Percentiles rank a stretch among this genome's conserved stretches.
These are phyloP conservation scores for Aspergillus sp. DNA, from an alignment of 2,329 filamentous ascomycete species.

Conservation along the genomic window DNA sequence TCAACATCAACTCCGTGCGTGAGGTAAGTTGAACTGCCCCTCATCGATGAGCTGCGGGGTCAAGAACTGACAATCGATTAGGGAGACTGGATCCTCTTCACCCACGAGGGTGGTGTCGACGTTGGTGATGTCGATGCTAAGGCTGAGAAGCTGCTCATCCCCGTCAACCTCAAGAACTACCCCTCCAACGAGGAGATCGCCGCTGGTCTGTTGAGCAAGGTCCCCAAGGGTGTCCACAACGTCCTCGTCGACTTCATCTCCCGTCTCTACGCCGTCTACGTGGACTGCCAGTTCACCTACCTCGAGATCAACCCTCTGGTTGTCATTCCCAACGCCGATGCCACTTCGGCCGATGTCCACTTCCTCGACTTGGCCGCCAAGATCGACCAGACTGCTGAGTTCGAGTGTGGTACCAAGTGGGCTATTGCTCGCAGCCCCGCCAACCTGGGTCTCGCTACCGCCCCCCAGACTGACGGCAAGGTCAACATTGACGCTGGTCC, in stretches of 20 bases:
- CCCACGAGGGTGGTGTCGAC: slow-evolving; percentile 98
- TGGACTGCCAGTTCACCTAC: slow-evolving; percentile 99
- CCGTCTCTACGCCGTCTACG: slow-evolving; percentile 95
- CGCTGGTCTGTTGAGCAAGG: slow-evolving; percentile 77
- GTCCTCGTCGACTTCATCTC: slow-evolving; percentile 99
- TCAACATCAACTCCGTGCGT: slow-evolving; percentile 99
- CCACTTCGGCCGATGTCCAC: slow-evolving; percentile 89
- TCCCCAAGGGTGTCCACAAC: slow-evolving; percentile 92
- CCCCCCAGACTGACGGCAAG: slow-evolving; percentile 63
- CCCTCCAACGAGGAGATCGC: slow-evolving; percentile 96
- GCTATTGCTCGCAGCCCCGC: slow-evolving; percentile 87
- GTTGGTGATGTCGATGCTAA: slow-evolving; percentile 98
- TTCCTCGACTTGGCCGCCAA: slow-evolving; percentile 99
- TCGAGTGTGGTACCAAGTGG: slow-evolving; percentile 99
- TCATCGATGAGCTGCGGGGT: background rate
- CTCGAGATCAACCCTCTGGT: slow-evolving; percentile 99
- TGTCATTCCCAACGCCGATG: slow-evolving; percentile 89
- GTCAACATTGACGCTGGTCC: slow-evolving; percentile 93
- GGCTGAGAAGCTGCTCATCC: slow-evolving; percentile 96
- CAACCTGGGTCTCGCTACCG: slow-evolving; percentile 75
- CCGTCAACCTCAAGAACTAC: slow-evolving; percentile 90
- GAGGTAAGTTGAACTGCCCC: slow-evolving; percentile 66
- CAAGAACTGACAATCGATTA: slow-evolving; percentile 32
- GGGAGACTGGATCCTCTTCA: slow-evolving; percentile 99
- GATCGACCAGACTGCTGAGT: slow-evolving; percentile 98